Percentiles rank a stretch among this genome's conserved stretches.
Conservation (phyloP, 768 basidiomycete species). For the Collybiopsis luxurians region DNA sequence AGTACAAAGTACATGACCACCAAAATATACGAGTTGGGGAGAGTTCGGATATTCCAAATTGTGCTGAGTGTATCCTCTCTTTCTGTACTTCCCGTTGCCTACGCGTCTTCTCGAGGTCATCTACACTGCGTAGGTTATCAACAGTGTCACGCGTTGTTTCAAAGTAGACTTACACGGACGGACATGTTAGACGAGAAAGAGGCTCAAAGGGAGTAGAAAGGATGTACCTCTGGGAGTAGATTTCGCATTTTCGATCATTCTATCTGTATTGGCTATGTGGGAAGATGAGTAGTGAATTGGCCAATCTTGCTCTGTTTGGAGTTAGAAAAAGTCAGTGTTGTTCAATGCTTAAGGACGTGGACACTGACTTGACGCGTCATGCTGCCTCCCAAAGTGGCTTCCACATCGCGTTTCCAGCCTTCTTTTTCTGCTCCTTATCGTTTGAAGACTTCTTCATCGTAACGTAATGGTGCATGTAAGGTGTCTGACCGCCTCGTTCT, state of each 20-base stretch:
- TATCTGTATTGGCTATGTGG: constrained; percentile 92
- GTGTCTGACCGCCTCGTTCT: constrained; percentile 90
- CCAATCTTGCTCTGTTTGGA: constrained; percentile 82
- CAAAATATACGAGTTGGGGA: no score
- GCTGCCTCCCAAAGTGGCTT: constrained; percentile 86
- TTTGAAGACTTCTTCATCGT: constrained; percentile 44
- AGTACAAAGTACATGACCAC: no score
- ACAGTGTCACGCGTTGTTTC: constrained; percentile 96
- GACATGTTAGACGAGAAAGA: background rate
- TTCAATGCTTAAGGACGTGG: no score
- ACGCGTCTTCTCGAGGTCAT: constrained; percentile 79
- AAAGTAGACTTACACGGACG: constrained; percentile 71
- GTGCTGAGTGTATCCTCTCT: no score
- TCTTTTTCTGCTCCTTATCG: constrained; percentile 39
- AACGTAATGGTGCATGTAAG: constrained; percentile 94
- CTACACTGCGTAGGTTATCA: constrained; percentile 84
- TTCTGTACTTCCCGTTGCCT: constrained; percentile 85
- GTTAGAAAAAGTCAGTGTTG: constrained; percentile 9
- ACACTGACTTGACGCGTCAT: constrained; percentile 91
- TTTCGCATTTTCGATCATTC: constrained; percentile 97
- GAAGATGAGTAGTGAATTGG: constrained; percentile 75
- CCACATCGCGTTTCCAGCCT: constrained; percentile 62
- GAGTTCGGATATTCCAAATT: no score
- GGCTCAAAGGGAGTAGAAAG: background rate
- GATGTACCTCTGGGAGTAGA: constrained; percentile 75